Conservation (phyloP, 345 rosid species). For the Isatis tinctoria region DNA sequence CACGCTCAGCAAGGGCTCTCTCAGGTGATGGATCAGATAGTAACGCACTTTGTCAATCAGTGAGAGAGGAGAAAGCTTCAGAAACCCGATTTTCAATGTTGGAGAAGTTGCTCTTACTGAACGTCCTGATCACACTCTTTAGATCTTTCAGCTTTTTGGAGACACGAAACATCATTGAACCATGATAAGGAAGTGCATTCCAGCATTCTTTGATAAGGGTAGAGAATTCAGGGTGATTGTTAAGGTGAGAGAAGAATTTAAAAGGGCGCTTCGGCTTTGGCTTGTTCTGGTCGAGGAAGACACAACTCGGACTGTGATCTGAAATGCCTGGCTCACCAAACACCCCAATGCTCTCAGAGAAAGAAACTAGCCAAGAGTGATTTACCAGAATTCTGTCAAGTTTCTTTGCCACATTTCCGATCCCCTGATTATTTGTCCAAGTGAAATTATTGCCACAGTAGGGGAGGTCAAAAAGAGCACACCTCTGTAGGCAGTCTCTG, state of each 20-base stretch:
- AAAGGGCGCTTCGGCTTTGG: not conserved
- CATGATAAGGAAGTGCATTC: not conserved
- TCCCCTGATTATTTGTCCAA: not conserved
- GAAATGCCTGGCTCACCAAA: not conserved
- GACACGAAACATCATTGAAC: not conserved
- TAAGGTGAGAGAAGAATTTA: not conserved
- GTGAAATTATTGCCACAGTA: not conserved
- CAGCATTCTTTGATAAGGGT: not conserved
- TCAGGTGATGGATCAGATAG: not conserved
- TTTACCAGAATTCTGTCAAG: not conserved
- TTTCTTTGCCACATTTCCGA: not conserved
- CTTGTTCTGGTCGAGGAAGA: not conserved
- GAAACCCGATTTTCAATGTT: not conserved
- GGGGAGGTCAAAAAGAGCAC: not conserved
- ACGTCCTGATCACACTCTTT: not conserved
- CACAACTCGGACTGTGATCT: not conserved
- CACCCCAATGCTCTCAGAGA: not conserved
- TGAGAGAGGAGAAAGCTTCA: not conserved
- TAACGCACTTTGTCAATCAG: not conserved
- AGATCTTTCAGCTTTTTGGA: not conserved
- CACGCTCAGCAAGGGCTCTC: not conserved
- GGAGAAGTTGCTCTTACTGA: not conserved
- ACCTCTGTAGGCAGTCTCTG: not conserved
- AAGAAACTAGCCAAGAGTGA: accelerated
- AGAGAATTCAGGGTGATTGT: not conserved